A percentile compares a stretch with the other conserved stretches of the same genome.
phyloP scores from a whole-genome alignment of 805 yeast genomes.

The Saccharomycopsis schoenii region DNA sequence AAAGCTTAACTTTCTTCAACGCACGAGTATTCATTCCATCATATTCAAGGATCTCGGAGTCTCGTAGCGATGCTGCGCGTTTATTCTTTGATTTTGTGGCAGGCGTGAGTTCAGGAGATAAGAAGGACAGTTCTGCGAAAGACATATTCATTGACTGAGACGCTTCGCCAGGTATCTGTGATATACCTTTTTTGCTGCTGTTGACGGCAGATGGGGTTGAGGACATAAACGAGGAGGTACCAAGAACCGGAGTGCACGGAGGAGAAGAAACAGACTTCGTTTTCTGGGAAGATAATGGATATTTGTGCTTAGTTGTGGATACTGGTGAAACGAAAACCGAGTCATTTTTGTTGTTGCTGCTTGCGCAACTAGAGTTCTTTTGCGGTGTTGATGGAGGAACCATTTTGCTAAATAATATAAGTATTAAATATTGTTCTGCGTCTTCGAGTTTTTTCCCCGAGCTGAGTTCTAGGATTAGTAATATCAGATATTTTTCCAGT shows the following conservation, averaged over 20 bases:
- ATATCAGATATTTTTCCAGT: too few species aligned
- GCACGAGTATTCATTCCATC: neutral
- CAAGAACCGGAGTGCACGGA: neutral
- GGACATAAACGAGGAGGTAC: neutral
- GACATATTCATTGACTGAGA: neutral
- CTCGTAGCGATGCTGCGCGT: neutral
- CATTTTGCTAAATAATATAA: neutral
- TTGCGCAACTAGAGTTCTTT: neutral
- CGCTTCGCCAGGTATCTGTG: neutral
- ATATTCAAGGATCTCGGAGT: neutral
- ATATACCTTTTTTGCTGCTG: neutral
- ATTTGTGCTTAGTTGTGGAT: neutral
- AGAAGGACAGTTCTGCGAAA: neutral
- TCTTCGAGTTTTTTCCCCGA: too few species aligned
- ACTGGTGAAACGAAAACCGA: neutral
- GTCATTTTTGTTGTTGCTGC: neutral
- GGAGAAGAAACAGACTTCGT: neutral
- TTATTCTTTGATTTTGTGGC: neutral
- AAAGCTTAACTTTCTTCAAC: neutral
- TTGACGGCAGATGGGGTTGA: neutral
- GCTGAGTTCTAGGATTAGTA: too few species aligned
- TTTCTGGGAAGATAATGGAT: neutral
- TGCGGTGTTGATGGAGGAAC: neutral
- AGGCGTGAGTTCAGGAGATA: neutral
- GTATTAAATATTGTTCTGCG: too few species aligned